A percentile compares a stretch with the other conserved stretches of the same genome.
phyloP scores from a whole-genome alignment of 2,329 filamentous ascomycete genomes.

The Coniosporium tulheliwenetii region DNA sequence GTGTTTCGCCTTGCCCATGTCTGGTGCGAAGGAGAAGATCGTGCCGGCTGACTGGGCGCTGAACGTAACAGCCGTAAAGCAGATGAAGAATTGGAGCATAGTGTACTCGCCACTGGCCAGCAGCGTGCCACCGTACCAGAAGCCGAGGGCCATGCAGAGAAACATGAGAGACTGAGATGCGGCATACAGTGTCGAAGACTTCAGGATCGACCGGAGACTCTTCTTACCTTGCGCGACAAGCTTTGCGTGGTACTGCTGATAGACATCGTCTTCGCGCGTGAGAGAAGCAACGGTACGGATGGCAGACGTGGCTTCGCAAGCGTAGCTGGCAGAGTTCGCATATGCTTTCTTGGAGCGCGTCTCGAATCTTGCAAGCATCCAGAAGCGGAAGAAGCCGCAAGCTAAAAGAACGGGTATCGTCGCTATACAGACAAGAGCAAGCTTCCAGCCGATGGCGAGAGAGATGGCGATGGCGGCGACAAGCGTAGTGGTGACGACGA shows the following conservation, averaged over 20 bases:
- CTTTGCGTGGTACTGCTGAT: conserved; percentile 51
- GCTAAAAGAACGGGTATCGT: conserved; percentile 62
- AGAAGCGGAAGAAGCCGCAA: conserved; percentile 81
- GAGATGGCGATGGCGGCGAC: conserved; percentile 55
- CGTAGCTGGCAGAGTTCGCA: conserved; percentile 66
- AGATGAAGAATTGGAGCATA: conserved; percentile 83
- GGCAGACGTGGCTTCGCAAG: conserved; percentile 83
- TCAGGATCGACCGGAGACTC: conserved; percentile 58
- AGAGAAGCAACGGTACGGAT: conserved; percentile 88
- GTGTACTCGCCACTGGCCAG: conserved; percentile 56
- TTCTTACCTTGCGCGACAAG: conserved; percentile 50
- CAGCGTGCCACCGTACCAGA: conserved; percentile 79
- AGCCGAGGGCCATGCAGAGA: conserved; percentile 70
- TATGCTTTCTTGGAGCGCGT: conserved; percentile 66
- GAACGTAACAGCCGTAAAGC: conserved; percentile 77
- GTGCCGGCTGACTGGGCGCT: conserved; percentile 82
- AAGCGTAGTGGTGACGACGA: conserved; percentile 68
- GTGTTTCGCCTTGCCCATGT: conserved; percentile 85
- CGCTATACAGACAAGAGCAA: conserved; percentile 67
- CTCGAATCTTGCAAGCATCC: conserved; percentile 66
- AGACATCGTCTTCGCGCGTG: conserved; percentile 72
- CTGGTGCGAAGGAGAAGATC: conserved; percentile 77
- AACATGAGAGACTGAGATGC: conserved; percentile 73
- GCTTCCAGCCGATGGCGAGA: conserved; percentile 72
- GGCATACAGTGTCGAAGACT: conserved; percentile 67